phyloP scores from a whole-genome alignment of 2,329 filamentous ascomycete species.

The Spiromastix sp. region DNA sequence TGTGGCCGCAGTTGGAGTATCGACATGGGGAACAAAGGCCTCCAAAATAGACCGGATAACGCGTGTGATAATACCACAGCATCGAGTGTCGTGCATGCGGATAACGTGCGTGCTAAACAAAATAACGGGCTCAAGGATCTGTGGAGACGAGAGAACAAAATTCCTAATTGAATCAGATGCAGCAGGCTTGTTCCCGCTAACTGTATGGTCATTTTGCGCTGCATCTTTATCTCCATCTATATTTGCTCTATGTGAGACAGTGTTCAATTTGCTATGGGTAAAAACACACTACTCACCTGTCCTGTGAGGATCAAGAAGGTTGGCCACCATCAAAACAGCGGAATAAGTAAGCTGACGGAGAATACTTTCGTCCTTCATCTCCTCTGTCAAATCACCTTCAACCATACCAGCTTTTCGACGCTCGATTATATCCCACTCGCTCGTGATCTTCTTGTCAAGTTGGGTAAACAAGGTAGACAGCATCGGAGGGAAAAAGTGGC shows the following conservation, averaged over 20 bases:
- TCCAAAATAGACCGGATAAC: constrained; percentile 79
- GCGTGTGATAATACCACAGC: constrained; percentile 73
- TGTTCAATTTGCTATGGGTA: neutral
- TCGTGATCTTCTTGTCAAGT: constrained; percentile 75
- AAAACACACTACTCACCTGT: constrained; percentile 39
- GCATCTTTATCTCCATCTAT: constrained; percentile 24
- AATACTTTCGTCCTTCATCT: constrained; percentile 98
- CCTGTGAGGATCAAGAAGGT: constrained; percentile 67
- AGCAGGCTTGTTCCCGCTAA: constrained; percentile 28
- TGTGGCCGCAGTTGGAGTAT: constrained; percentile 46
- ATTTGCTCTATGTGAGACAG: constrained; percentile 7
- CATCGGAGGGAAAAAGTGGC: constrained; percentile 75
- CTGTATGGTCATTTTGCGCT: constrained; percentile 23
- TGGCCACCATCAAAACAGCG: constrained; percentile 82
- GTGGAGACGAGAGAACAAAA: constrained; percentile 69
- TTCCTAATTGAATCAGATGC: constrained; percentile 52
- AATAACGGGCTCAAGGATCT: constrained; percentile 77
- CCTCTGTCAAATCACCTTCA: constrained; percentile 73
- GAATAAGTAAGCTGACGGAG: constrained; percentile 85
- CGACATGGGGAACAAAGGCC: constrained; percentile 52
- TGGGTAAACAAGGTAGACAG: constrained; percentile 72
- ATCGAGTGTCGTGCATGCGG: constrained; percentile 78
- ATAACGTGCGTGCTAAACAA: constrained; percentile 87
- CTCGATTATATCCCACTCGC: constrained; percentile 74
- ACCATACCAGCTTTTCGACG: constrained; percentile 48